Evolutionary conservation across 2,329 filamentous ascomycete species (phyloP), one percentile per base, ranked within the genome.

Genomic region (Aspergillus intermedius): DNA sequence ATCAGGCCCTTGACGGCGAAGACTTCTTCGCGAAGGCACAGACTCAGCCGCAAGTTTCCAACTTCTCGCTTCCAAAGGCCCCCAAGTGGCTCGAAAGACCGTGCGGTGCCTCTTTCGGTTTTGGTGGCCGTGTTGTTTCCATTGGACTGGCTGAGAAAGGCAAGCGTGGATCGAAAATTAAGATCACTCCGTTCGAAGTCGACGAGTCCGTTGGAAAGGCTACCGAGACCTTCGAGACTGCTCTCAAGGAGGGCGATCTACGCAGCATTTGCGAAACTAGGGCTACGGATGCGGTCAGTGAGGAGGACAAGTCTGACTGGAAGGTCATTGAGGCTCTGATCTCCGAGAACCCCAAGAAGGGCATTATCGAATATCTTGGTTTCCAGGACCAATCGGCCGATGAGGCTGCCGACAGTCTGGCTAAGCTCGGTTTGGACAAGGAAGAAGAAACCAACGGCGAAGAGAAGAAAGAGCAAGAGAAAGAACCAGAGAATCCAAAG

Each of bases 21-120:
- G 93, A 97, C 63, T 98, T 98, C 76, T 98, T 98, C 63, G 87
- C 88, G 12, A 91, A 89, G 67, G 91, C 91, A 9, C 91, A 95
- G 67, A 88, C 85, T 5, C 89, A 96, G 62, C 89, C 91, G 3
- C 91, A 96, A 68, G 87, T 85, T 19, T 87, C 88, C 22, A 90
- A 88, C 2, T 98, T 97, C 75, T 88, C 89, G 2, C 76, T 98
- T 41, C 76, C 78, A 44, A 90, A 89, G 63, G 85, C 93, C 1
- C 94, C 93, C 1, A 91, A 84, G 58, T 98, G 93, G 93, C 78
- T 93, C 39, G 84, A 95, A 69, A 80, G 87, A 47, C 91, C 91
- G 1, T 80, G 85, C 39, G 88, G 89, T 60, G 91, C 86, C 13
- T 88, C 90, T 0, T 98, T 98, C 71, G 93, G 90, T 0, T 98